A percentile compares a stretch with the other conserved stretches of the same genome.
phyloP scores from a whole-genome alignment of 257 asterid species.

The Osmanthus fragrans region DNA sequence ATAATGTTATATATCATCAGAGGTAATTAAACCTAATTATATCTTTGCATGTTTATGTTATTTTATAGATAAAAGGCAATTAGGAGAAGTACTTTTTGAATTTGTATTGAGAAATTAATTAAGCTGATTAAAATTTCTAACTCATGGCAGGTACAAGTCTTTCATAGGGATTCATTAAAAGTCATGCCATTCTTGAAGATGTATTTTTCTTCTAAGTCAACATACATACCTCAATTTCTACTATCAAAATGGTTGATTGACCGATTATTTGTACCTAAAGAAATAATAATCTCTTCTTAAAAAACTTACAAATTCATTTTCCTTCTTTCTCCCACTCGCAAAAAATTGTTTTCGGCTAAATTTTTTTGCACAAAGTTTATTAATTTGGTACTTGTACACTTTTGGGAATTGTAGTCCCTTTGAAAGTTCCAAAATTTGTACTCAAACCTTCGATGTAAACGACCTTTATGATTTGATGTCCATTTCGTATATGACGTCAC shows the following conservation, averaged over 20 bases:
- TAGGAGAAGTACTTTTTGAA: neutral
- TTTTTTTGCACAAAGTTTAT: neutral
- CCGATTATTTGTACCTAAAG: neutral
- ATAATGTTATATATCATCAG: no score
- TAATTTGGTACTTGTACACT: neutral
- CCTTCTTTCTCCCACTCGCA: no score
- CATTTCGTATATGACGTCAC: no score
- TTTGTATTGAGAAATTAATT: neutral
- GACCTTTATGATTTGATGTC: neutral
- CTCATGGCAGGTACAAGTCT: slow-evolving; percentile 13
- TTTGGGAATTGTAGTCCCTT: neutral
- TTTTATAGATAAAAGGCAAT: no score
- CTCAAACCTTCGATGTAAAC: no score
- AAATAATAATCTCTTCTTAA: neutral
- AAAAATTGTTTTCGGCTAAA: no score
- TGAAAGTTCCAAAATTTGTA: neutral
- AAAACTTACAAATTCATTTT: neutral
- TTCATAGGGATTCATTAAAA: slow-evolving; percentile 11
- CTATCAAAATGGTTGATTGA: neutral
- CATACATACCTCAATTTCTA: neutral
- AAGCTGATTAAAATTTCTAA: neutral
- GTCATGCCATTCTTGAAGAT: neutral
- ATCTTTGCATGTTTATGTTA: neutral
- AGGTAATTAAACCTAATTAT: no score
- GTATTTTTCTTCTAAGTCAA: neutral